These are phyloP conservation scores for Vanrija humicola DNA, from an alignment of 1,284 basidiomycete species.

Conservation along the genomic window DNA sequence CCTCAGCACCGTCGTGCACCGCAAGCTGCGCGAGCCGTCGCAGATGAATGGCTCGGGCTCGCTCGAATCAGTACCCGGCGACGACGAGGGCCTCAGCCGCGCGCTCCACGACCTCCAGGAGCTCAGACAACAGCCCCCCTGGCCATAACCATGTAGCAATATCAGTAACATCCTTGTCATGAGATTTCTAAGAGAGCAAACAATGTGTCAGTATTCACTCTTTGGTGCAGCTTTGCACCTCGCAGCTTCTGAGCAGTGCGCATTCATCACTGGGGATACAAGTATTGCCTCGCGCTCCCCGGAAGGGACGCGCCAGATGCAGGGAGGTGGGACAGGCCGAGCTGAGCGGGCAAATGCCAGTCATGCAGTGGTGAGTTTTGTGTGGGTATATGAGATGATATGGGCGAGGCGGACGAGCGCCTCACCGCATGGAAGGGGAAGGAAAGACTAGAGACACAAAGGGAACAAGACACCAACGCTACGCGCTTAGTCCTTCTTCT, in stretches of 20 bases:
- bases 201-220: neutral
- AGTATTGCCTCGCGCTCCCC: conserved; percentile 13
- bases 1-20: neutral
- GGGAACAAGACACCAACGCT: neutral
- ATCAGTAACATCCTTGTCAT: too few relatives aligned
- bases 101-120: too few relatives aligned
- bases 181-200: neutral
- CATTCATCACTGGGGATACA: conserved; percentile 17
- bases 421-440: too few relatives aligned
- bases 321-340: neutral
- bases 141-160: too few relatives aligned
- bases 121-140: too few relatives aligned
- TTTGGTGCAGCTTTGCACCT: neutral
- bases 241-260: conserved; percentile 18
- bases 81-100: too few relatives aligned
- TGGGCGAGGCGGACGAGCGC: too few relatives aligned
- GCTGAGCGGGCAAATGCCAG: conserved; percentile 2
- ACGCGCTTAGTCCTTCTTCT: conserved; percentile 42
- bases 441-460: neutral
- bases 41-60: neutral
- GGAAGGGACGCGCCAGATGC: conserved; percentile 3
- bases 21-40: neutral
- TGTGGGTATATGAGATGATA: conserved; percentile 6
- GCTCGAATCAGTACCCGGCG: neutral
- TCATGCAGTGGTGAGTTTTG: conserved; percentile 14